Conservation (phyloP, 164 flowering plant species). For the Stephania japonica region DNA sequence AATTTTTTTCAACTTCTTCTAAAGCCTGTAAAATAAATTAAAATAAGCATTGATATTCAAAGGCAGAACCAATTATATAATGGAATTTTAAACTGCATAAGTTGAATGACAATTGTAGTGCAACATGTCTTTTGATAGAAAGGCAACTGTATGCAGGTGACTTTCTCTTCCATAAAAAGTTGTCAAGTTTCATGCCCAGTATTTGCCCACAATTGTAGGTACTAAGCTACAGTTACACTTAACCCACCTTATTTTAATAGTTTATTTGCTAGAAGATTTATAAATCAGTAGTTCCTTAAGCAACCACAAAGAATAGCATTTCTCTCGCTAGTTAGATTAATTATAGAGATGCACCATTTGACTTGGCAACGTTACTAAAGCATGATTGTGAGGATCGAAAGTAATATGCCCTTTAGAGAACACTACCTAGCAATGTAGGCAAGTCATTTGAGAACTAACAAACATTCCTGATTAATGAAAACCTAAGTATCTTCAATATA, state of each 20-base stretch:
- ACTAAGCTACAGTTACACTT: not conserved
- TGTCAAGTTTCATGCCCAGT: not conserved
- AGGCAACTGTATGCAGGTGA: not conserved
- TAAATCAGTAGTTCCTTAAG: not conserved
- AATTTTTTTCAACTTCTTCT: slow-evolving; percentile 92
- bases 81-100: not conserved
- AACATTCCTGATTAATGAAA: too few species aligned
- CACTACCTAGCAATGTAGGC: not conserved
- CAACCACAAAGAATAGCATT: not conserved
- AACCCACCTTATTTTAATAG: not conserved
- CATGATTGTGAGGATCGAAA: not conserved
- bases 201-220: not conserved
- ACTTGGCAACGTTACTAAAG: not conserved
- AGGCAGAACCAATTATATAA: not conserved
- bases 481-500: too few species aligned
- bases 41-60: not conserved
- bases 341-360: not conserved
- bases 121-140: not conserved
- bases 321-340: not conserved
- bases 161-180: not conserved
- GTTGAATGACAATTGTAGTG: not conserved
- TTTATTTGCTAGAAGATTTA: not conserved
- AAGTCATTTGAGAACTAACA: too few species aligned
- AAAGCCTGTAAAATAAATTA: slow-evolving; percentile 44
- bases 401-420: not conserved